These are phyloP conservation scores for Colletotrichum lini DNA, from an alignment of 2,329 filamentous ascomycete genomes.

Conservation along the genomic window DNA sequence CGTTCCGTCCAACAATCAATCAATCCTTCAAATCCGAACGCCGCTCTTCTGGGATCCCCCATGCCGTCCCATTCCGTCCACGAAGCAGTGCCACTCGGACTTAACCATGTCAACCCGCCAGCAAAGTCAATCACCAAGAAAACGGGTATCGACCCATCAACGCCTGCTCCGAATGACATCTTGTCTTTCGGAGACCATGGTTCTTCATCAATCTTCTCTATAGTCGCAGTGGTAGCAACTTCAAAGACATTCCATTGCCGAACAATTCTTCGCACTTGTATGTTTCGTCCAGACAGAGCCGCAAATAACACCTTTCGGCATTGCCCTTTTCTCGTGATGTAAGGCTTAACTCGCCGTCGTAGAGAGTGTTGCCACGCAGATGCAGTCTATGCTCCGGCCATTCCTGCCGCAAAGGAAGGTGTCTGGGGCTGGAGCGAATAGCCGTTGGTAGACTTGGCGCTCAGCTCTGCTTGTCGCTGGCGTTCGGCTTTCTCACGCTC, in stretches of 20 bases:
- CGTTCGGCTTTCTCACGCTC: conserved; percentile 86
- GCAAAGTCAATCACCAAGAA: conserved; percentile 31
- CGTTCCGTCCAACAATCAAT: conserved; percentile 33
- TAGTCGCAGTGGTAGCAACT: conserved; percentile 17
- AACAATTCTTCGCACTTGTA: conserved; percentile 3
- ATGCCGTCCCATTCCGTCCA: conserved; percentile 29
- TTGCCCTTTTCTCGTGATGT: background rate
- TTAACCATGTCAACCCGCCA: conserved; percentile 29
- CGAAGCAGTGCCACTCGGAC: conserved; percentile 23
- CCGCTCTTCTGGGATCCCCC: conserved; percentile 31
- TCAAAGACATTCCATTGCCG: background rate
- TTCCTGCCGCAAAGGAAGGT: conserved; percentile 42
- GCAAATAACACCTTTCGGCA: background rate
- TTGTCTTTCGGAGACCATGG: conserved; percentile 9
- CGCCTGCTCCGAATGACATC: conserved; percentile 23
- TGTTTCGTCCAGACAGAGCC: background rate
- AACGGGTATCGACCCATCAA: conserved; percentile 31
- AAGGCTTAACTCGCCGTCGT: background rate
- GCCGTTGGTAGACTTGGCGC: conserved; percentile 55
- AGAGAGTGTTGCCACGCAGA: too few relatives aligned
- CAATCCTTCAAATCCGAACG: conserved; percentile 37
- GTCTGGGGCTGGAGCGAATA: conserved; percentile 54
- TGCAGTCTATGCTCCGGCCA: conserved; percentile 40
- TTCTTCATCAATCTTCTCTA: conserved; percentile 9
- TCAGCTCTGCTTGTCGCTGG: conserved; percentile 65